These are phyloP conservation scores for Nitzschia palea DNA, from an alignment of 108 stramenopile genomes.

Conservation along the genomic window DNA sequence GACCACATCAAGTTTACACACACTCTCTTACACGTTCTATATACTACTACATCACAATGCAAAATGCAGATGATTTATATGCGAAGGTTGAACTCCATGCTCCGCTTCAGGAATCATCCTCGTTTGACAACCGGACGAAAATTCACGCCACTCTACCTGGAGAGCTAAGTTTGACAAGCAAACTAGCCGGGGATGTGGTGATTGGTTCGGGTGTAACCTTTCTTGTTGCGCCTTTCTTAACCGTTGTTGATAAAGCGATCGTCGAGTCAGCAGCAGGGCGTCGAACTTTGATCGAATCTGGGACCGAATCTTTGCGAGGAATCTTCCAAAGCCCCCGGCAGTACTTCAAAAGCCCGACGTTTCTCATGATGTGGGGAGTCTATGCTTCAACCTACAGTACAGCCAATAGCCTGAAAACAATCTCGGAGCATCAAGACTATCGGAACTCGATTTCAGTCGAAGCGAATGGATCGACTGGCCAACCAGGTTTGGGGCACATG, in stretches of 20 bases:
- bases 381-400: conserved; percentile 59
- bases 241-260: conserved; percentile 64
- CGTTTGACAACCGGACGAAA: too few relatives aligned
- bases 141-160: too few relatives aligned
- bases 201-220: conserved; percentile 46
- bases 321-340: conserved; percentile 37
- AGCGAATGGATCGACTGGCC: not conserved
- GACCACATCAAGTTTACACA: too few relatives aligned
- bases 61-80: too few relatives aligned
- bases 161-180: not conserved
- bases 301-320: conserved; percentile 1
- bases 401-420: conserved; percentile 51
- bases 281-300: conserved; percentile 26
- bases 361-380: conserved; percentile 68
- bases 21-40: too few relatives aligned
- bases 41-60: too few relatives aligned
- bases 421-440: conserved; percentile 40
- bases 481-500: not conserved
- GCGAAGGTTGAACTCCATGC: too few relatives aligned
- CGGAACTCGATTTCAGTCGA: too few relatives aligned
- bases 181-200: conserved; percentile 48
- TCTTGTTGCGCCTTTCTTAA: conserved; percentile 46
- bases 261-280: conserved; percentile 47
- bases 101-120: too few relatives aligned
- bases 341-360: conserved; percentile 52